Evolutionary conservation across 2,329 filamentous ascomycete genomes (phyloP).

Genomic region (Emergomyces pasteurianus): DNA sequence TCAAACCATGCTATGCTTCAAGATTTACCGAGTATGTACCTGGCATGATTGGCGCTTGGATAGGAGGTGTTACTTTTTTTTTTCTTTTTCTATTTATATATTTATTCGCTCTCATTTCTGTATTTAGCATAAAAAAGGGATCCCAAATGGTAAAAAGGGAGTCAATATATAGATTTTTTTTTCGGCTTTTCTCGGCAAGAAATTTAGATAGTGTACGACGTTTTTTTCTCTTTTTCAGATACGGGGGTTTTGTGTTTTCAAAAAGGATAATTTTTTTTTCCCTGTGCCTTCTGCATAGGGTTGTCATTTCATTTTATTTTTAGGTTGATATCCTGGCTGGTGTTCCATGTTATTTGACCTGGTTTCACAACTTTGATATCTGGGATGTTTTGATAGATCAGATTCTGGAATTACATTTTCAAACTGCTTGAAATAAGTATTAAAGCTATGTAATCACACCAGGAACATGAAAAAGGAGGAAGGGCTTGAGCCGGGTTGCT

Average conservation of each 20-base stretch:
- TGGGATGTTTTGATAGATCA: too few species aligned
- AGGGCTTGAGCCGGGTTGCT: not conserved
- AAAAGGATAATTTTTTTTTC: not conserved
- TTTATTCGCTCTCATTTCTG: not conserved
- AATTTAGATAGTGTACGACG: not conserved
- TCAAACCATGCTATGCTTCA: not conserved
- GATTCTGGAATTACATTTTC: too few species aligned
- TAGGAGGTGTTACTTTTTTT: not conserved
- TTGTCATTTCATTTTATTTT: not conserved
- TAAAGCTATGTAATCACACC: too few species aligned
- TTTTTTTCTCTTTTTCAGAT: not conserved
- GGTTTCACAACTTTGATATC: too few species aligned
- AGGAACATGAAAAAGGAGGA: too few species aligned
- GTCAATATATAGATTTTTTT: not conserved
- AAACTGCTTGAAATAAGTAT: too few species aligned
- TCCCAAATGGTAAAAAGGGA: not conserved
- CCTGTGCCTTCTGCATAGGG: too few species aligned
- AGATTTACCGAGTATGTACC: not conserved
- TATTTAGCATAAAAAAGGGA: not conserved
- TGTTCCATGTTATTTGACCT: too few species aligned
- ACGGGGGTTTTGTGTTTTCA: not conserved
- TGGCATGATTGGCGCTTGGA: conserved; percentile 8
- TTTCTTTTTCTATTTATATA: not conserved
- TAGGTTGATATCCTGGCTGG: not conserved
- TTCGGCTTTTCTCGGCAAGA: not conserved